Conservation (phyloP, 768 basidiomycete species). For the Hydnomerulius pinastri region DNA sequence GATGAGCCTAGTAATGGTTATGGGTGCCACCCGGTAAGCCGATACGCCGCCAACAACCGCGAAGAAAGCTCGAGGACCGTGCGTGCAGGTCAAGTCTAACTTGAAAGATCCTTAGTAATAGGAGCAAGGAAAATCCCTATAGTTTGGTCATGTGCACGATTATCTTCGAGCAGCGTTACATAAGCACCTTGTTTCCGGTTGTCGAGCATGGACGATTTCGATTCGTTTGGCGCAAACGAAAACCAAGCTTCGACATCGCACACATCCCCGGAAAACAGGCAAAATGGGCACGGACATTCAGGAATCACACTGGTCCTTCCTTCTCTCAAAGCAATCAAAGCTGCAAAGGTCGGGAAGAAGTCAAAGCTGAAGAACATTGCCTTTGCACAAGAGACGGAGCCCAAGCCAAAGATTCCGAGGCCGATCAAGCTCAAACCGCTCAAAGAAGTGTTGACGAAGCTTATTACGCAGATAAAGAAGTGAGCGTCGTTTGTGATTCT, state of each 20-base stretch:
- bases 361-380: slow-evolving; percentile 36
- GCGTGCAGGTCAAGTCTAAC: no score
- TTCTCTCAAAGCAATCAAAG: slow-evolving; percentile 62
- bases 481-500: slow-evolving; percentile 31
- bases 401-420: slow-evolving; percentile 43
- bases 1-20: no score
- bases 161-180: slow-evolving; percentile 4
- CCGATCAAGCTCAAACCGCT: slow-evolving; percentile 78
- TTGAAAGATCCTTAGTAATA: no score
- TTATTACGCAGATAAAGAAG: slow-evolving; percentile 78
- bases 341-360: slow-evolving; percentile 54
- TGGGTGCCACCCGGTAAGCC: no score
- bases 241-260: slow-evolving; percentile 31
- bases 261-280: slow-evolving; percentile 17
- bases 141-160: background rate
- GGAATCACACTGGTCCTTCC: slow-evolving; percentile 69
- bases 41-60: no score
- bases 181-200: slow-evolving; percentile 5
- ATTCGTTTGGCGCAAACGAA: slow-evolving; percentile 30
- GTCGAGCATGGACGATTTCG: slow-evolving; percentile 34
- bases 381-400: slow-evolving; percentile 23
- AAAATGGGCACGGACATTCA: slow-evolving; percentile 32
- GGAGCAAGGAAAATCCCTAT: no score
- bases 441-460: slow-evolving; percentile 68
- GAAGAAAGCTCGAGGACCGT: no score